Conservation (phyloP, 306 rosid genomes). For the Castanea sativa region DNA sequence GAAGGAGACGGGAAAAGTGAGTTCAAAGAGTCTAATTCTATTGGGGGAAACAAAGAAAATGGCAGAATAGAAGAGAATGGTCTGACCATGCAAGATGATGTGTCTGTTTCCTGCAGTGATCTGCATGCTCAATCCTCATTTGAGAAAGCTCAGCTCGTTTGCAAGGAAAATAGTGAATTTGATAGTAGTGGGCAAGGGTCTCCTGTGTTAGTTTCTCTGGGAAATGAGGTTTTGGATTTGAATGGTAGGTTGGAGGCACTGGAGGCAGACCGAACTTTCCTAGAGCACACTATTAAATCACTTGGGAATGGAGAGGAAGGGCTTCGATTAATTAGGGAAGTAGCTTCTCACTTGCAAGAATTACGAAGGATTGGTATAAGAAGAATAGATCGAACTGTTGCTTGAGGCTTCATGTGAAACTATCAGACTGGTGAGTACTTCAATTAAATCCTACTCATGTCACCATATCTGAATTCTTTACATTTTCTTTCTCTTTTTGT, state of each 20-base stretch:
- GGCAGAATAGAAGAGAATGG: conserved; percentile 19
- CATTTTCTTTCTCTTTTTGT: not conserved
- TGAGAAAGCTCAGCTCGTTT: conserved; percentile 24
- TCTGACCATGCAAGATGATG: conserved; percentile 31
- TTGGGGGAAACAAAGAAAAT: conserved; percentile 24
- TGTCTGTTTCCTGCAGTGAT: conserved; percentile 23
- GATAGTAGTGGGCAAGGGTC: conserved; percentile 25
- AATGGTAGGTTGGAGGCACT: conserved; percentile 62
- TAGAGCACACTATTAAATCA: conserved; percentile 54
- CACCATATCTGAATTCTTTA: not conserved
- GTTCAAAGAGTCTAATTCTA: not conserved
- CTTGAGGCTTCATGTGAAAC: conserved; percentile 29
- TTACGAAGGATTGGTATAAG: conserved; percentile 47
- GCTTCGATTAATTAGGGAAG: conserved; percentile 59
- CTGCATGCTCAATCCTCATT: conserved; percentile 23
- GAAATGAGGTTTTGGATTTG: conserved; percentile 34
- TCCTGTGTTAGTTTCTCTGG: conserved; percentile 33
- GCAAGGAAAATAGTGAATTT: conserved; percentile 32
- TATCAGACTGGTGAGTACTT: conserved; percentile 43
- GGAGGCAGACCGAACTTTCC: conserved; percentile 60
- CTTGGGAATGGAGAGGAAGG: conserved; percentile 65
- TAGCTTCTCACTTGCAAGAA: conserved; percentile 67
- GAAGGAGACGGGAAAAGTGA: conserved; percentile 16
- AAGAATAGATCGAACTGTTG: conserved; percentile 38
- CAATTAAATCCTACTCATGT: not conserved